phyloP scores from a whole-genome alignment of 2,329 filamentous ascomycete genomes.

The Neofusicoccum cordaticola region DNA sequence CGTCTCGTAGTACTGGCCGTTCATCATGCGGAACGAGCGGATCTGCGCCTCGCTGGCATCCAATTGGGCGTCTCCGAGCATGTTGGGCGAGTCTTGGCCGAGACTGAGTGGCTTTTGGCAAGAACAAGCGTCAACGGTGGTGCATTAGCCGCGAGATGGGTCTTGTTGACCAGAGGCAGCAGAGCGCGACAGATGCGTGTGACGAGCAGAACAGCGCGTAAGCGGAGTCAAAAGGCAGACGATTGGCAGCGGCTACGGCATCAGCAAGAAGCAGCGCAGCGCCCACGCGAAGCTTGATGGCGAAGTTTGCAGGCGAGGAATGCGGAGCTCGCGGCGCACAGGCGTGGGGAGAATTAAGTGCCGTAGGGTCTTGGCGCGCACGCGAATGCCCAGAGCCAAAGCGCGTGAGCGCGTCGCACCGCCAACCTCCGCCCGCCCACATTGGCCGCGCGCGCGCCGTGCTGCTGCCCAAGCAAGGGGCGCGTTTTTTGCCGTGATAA shows the following conservation, averaged over 20 bases:
- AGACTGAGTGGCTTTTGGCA: not conserved
- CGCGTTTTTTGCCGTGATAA: not conserved
- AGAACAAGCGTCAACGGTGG: not conserved
- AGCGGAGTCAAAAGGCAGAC: not conserved
- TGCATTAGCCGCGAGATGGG: not conserved
- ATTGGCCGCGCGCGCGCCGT: not conserved
- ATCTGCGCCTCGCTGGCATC: slow-evolving; percentile 16
- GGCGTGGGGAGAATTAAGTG: not conserved
- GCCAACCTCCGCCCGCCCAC: not conserved
- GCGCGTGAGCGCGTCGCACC: not conserved
- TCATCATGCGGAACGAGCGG: slow-evolving; percentile 5
- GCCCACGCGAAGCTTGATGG: not conserved
- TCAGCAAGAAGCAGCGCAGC: not conserved
- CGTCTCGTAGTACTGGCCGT: slow-evolving; percentile 10
- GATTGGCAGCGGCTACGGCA: not conserved
- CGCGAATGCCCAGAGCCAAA: not conserved
- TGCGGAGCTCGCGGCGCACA: not conserved
- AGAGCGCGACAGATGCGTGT: not conserved
- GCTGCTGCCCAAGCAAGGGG: not conserved
- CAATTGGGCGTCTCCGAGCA: slow-evolving; percentile 15
- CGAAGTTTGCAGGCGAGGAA: not conserved
- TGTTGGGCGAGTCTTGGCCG: not conserved
- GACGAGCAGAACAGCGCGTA: not conserved
- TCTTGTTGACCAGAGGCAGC: not conserved
- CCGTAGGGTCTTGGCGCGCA: not conserved